Percentiles rank a stretch among this genome's conserved stretches.
Evolutionary conservation across 768 basidiomycete genomes (phyloP).

Genomic region (Russula ochroleuca): DNA sequence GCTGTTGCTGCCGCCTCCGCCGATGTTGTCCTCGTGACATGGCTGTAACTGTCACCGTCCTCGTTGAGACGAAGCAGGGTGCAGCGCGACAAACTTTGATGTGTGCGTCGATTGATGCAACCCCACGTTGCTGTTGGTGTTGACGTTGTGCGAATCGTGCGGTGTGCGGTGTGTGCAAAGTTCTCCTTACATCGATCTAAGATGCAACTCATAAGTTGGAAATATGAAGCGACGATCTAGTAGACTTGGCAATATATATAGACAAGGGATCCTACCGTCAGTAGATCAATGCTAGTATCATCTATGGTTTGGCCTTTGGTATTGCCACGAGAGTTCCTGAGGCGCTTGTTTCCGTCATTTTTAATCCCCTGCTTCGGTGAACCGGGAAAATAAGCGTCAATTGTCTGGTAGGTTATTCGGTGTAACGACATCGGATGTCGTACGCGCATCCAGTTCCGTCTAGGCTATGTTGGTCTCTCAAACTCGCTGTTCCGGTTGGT

Average conservation of each 20-base stretch:
- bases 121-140: too few relatives aligned
- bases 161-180: slow-evolving; percentile 41
- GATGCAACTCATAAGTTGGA: slow-evolving; percentile 15
- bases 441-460: slow-evolving; percentile 96
- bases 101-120: too few relatives aligned
- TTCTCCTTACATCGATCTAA: background rate
- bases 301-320: slow-evolving; percentile 86
- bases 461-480: slow-evolving; percentile 64
- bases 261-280: slow-evolving; percentile 15
- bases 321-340: slow-evolving; percentile 82
- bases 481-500: slow-evolving; percentile 79
- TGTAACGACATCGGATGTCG: slow-evolving; percentile 96
- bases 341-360: slow-evolving; percentile 93
- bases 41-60: too few relatives aligned
- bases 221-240: slow-evolving; percentile 71
- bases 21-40: too few relatives aligned
- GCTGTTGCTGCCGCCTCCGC: too few relatives aligned
- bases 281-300: slow-evolving; percentile 97
- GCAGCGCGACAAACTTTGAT: too few relatives aligned
- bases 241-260: background rate
- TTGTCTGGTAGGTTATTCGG: slow-evolving; percentile 73
- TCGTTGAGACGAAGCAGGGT: too few relatives aligned
- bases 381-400: background rate
- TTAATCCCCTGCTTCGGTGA: slow-evolving; percentile 48
- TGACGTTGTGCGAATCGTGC: too few relatives aligned